phyloP scores from a whole-genome alignment of 768 basidiomycete genomes.

The Lentinula aciculospora region DNA sequence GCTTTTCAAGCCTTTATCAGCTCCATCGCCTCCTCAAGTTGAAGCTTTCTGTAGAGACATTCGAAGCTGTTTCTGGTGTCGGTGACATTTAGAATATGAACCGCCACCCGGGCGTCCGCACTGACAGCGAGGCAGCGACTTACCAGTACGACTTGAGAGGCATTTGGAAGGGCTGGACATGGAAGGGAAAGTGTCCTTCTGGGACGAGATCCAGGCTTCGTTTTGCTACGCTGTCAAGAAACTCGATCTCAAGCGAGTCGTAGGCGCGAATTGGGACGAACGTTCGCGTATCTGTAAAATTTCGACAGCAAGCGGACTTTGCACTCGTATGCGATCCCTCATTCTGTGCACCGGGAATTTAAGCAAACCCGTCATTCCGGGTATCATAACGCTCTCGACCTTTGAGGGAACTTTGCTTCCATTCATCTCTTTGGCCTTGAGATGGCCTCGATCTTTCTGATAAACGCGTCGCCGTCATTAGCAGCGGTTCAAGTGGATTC shows the following conservation, averaged over 20 bases:
- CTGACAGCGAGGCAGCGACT: constrained; percentile 18
- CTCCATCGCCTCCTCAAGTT: neutral
- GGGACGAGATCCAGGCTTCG: constrained; percentile 16
- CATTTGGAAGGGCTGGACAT: constrained; percentile 21
- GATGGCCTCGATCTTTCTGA: constrained; percentile 15
- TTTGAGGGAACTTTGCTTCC: constrained; percentile 18
- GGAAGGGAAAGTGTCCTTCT: neutral
- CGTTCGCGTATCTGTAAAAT: constrained; percentile 17
- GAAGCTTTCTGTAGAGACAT: neutral
- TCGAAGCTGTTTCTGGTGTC: constrained; percentile 13
- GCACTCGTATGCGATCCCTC: constrained; percentile 14
- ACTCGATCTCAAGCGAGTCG: constrained; percentile 16
- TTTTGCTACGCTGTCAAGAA: constrained; percentile 20
- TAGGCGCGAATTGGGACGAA: constrained; percentile 16
- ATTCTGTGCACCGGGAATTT: constrained; percentile 19
- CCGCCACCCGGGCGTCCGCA: constrained; percentile 21
- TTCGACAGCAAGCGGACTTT: constrained; percentile 12
- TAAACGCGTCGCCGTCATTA: constrained; percentile 20
- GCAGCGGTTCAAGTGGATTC: constrained; percentile 21
- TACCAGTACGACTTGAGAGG: constrained; percentile 18
- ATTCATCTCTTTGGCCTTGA: constrained; percentile 19
- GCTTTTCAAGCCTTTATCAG: constrained; percentile 18
- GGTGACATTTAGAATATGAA: constrained; percentile 21
- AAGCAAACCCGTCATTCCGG: constrained; percentile 16
- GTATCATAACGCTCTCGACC: constrained; percentile 13